Conservation (phyloP, 2,329 filamentous ascomycete genomes). For the Stagonosporopsis cucurbitacearum region DNA sequence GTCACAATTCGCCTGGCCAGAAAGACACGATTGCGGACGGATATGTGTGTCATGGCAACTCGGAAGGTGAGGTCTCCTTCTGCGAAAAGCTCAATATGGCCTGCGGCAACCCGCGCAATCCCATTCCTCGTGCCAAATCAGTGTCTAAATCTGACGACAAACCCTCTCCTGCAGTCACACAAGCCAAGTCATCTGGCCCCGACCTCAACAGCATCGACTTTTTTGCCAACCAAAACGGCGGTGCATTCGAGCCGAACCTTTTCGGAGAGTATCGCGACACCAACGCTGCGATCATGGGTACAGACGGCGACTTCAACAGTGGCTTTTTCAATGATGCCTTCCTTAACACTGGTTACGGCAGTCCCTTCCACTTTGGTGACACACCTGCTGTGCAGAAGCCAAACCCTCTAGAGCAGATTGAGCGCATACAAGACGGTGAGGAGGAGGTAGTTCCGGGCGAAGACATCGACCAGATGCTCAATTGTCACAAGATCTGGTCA, state of each 20-base stretch:
- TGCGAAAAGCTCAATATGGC: constrained; percentile 64
- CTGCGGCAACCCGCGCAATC: constrained; percentile 61
- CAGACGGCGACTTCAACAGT: constrained; percentile 69
- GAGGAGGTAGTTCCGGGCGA: constrained; percentile 67
- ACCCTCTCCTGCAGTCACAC: constrained; percentile 46
- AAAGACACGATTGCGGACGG: constrained; percentile 60
- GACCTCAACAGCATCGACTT: constrained; percentile 68
- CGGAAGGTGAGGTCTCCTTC: constrained; percentile 61
- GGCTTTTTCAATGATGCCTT: constrained; percentile 79
- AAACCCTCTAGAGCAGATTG: constrained; percentile 78
- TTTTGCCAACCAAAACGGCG: constrained; percentile 79
- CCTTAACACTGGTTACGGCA: constrained; percentile 76
- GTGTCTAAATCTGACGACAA: constrained; percentile 53
- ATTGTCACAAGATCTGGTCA: constrained; percentile 93
- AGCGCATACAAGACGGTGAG: constrained; percentile 75
- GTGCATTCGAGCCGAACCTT: constrained; percentile 87
- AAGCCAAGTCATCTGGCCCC: constrained; percentile 40
- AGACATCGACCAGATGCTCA: constrained; percentile 70
- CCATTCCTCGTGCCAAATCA: constrained; percentile 55
- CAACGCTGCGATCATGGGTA: constrained; percentile 75
- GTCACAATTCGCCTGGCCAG: constrained; percentile 75
- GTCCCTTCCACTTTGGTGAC: constrained; percentile 75
- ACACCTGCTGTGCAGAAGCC: constrained; percentile 54
- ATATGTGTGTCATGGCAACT: constrained; percentile 56
- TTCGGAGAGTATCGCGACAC: constrained; percentile 93